Conservation (phyloP, 345 rosid species). For the Eucalyptus guilfoylei region DNA sequence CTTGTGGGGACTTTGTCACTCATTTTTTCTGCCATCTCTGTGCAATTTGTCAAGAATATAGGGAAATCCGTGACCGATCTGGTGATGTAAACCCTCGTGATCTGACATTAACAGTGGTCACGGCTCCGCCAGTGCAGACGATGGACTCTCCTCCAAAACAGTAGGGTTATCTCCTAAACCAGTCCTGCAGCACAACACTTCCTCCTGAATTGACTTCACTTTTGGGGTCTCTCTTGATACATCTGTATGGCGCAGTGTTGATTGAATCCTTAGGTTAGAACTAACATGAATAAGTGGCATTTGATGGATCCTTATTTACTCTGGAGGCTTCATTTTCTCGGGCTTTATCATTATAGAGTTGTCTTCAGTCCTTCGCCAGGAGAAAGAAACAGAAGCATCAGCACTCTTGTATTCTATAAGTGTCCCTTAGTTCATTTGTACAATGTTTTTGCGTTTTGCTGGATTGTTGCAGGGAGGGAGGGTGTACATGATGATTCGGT, state of each 20-base stretch:
- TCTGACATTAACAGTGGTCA: conserved; percentile 30
- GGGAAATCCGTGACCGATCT: conserved; percentile 62
- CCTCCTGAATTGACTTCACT: not conserved
- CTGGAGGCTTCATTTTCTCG: not conserved
- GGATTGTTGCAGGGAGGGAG: not conserved
- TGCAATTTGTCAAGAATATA: conserved; percentile 82
- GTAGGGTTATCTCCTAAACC: not conserved
- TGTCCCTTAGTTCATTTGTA: not conserved
- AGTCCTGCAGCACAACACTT: not conserved
- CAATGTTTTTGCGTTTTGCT: not conserved
- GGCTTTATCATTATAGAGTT: not conserved
- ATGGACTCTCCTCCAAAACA: conserved; percentile 29
- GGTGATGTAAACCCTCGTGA: conserved; percentile 15
- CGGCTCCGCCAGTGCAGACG: conserved; percentile 45
- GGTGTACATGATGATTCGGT: not conserved
- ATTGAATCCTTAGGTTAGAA: not conserved
- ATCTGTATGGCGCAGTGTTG: not conserved
- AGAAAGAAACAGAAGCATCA: not conserved
- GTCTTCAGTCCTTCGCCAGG: not conserved
- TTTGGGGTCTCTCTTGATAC: not conserved
- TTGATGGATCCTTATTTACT: not conserved
- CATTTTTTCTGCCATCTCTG: conserved; percentile 84
- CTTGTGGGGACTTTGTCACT: conserved; percentile 70
- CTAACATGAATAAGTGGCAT: not conserved
- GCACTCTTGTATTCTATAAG: not conserved